A percentile compares a stretch with the other conserved stretches of the same genome.
phyloP scores from a whole-genome alignment of 768 basidiomycete species.

The Fomitopsis serialis region DNA sequence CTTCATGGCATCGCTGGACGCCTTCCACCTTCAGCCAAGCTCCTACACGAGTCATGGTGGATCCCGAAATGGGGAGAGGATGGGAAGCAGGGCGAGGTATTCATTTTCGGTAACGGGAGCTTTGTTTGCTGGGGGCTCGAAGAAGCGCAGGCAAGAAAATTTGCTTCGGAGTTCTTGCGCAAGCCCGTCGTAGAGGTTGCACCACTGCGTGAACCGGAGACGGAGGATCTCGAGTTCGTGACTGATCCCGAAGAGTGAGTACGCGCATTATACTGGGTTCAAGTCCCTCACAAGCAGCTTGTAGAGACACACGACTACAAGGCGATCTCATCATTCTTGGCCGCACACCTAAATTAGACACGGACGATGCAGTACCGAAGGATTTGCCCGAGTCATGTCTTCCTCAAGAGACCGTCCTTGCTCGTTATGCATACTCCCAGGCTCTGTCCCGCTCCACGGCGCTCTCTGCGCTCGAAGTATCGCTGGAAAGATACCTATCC shows the following conservation, averaged over 20 bases:
- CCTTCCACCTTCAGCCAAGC: slow-evolving; percentile 49
- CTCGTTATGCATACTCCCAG: slow-evolving; percentile 88
- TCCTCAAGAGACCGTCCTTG: slow-evolving; percentile 69
- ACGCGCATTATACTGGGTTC: slow-evolving; percentile 6
- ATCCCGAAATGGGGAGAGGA: slow-evolving; percentile 54
- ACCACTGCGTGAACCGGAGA: slow-evolving; percentile 64
- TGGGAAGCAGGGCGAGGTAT: slow-evolving; percentile 71
- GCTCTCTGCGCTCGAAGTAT: slow-evolving; percentile 80
- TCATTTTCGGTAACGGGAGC: slow-evolving; percentile 83
- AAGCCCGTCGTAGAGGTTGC: slow-evolving; percentile 56
- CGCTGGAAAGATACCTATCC: slow-evolving; percentile 77
- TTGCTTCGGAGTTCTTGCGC: slow-evolving; percentile 57
- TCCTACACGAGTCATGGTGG: slow-evolving; percentile 77
- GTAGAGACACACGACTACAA: slow-evolving; percentile 79
- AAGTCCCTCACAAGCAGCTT: slow-evolving; percentile 1
- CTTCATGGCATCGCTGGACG: slow-evolving; percentile 54
- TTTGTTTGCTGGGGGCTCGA: slow-evolving; percentile 88
- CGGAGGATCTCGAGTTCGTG: slow-evolving; percentile 90
- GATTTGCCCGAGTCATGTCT: slow-evolving; percentile 46
- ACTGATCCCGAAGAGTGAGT: slow-evolving; percentile 85
- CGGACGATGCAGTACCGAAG: slow-evolving; percentile 38
- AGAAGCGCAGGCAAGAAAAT: slow-evolving; percentile 67
- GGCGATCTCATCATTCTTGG: slow-evolving; percentile 92
- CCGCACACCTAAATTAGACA: slow-evolving; percentile 53
- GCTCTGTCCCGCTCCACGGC: slow-evolving; percentile 87